These are phyloP conservation scores for Capillidium rhysosporum DNA, from an alignment of 371 early-diverging fungal species.

Conservation along the genomic window DNA sequence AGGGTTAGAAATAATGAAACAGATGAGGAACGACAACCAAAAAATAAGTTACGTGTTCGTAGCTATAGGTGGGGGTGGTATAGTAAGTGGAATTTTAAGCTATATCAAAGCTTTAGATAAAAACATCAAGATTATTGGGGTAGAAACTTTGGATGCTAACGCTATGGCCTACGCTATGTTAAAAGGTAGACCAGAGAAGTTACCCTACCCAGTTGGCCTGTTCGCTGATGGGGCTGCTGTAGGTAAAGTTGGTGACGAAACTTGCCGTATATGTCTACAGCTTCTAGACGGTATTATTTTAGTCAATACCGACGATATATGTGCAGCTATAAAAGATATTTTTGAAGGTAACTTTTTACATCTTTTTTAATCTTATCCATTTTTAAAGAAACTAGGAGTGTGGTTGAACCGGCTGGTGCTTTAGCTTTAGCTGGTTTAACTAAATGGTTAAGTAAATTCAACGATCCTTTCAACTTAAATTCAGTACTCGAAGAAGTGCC, in stretches of 20 bases:
- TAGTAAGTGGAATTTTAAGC: conserved; percentile 74
- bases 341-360: conserved; percentile 42
- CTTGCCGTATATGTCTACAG: conserved; percentile 44
- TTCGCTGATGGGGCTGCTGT: conserved; percentile 97
- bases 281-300: conserved; percentile 67
- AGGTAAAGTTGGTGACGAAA: conserved; percentile 70
- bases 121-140: conserved; percentile 67
- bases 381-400: conserved; percentile 60
- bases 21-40: conserved; percentile 16
- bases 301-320: conserved; percentile 88
- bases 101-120: conserved; percentile 81
- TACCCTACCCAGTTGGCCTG: conserved; percentile 63
- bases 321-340: conserved; percentile 94
- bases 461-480: not conserved
- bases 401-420: conserved; percentile 92
- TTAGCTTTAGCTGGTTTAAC: conserved; percentile 73
- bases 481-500: not conserved
- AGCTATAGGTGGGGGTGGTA: conserved; percentile 92
- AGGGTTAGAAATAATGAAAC: conserved; percentile 80
- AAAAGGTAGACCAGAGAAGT: conserved; percentile 28
- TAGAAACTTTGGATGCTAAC: conserved; percentile 76
- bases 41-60: conserved; percentile 26
- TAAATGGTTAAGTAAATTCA: conserved; percentile 25
- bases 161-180: conserved; percentile 69
- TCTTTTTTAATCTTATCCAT: not conserved